These are phyloP conservation scores for Pouteria campechiana DNA, from an alignment of 179 eudicot species.

Conservation along the genomic window DNA sequence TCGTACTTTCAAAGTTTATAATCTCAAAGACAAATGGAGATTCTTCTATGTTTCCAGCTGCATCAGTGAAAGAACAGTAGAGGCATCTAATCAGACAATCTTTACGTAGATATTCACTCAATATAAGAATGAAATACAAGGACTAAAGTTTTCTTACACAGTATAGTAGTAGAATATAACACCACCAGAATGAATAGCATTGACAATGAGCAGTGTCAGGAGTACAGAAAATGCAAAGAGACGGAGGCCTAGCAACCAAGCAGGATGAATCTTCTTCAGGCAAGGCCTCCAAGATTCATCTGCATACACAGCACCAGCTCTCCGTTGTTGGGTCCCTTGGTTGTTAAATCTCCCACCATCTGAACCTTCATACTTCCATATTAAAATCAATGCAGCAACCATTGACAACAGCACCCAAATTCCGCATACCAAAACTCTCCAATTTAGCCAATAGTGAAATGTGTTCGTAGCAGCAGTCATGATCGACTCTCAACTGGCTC, in stretches of 20 bases:
- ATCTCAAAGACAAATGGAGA: not conserved
- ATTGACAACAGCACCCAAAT: constrained; percentile 40
- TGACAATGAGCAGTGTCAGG: constrained; percentile 38
- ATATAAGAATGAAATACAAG: not conserved
- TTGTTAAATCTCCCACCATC: constrained; percentile 13
- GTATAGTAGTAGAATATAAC: constrained; percentile 64
- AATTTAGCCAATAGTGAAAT: constrained; percentile 81
- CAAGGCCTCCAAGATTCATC: constrained; percentile 74
- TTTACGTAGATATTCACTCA: not conserved
- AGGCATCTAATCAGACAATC: not conserved
- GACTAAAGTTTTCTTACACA: constrained; percentile 40
- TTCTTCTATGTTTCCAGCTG: not conserved
- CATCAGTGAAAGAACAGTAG: not conserved
- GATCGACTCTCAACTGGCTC: not conserved
- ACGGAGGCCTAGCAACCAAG: constrained; percentile 62
- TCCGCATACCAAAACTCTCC: constrained; percentile 80
- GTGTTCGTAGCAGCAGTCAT: constrained; percentile 63
- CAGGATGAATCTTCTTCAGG: constrained; percentile 44
- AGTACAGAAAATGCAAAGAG: constrained; percentile 46
- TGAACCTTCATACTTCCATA: constrained; percentile 65
- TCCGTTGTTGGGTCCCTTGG: constrained; percentile 15
- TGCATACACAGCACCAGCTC: constrained; percentile 27
- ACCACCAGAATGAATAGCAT: constrained; percentile 31
- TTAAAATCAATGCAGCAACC: constrained; percentile 25
- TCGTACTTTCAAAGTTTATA: not conserved